phyloP scores from a whole-genome alignment of 345 rosid genomes.

The Ricinus communis region DNA sequence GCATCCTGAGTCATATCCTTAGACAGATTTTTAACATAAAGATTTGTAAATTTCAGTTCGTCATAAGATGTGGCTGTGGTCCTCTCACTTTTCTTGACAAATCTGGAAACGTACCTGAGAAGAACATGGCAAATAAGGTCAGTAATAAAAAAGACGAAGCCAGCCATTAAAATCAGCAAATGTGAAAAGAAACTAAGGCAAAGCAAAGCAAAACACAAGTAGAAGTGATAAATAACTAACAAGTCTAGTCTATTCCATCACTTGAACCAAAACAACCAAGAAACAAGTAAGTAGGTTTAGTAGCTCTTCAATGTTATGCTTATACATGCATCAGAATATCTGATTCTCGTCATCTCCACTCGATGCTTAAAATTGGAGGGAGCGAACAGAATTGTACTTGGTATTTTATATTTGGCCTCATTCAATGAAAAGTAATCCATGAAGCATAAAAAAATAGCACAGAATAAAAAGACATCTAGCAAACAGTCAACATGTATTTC shows the following conservation, averaged over 20 bases:
- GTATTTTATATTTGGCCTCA: no score
- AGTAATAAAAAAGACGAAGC: neutral
- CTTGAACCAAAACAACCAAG: neutral
- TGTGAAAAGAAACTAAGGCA: neutral
- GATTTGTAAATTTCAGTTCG: slow-evolving; percentile 44
- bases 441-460: neutral
- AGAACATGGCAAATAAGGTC: slow-evolving; percentile 16
- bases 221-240: neutral
- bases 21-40: slow-evolving; percentile 62
- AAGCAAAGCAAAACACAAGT: neutral
- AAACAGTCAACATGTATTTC: neutral
- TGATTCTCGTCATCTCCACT: neutral
- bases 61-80: slow-evolving; percentile 21
- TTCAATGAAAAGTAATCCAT: no score
- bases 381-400: no score
- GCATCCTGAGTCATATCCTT: slow-evolving; percentile 46
- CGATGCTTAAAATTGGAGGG: neutral
- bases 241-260: neutral
- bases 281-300: neutral
- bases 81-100: slow-evolving; percentile 57
- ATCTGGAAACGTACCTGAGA: slow-evolving; percentile 49
- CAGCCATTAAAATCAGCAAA: neutral
- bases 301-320: no score
- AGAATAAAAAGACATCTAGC: neutral
- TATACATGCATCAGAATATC: no score